Evolutionary conservation across 208 protist species (phyloP).

Genomic region (Acanthamoeba triangularis): DNA sequence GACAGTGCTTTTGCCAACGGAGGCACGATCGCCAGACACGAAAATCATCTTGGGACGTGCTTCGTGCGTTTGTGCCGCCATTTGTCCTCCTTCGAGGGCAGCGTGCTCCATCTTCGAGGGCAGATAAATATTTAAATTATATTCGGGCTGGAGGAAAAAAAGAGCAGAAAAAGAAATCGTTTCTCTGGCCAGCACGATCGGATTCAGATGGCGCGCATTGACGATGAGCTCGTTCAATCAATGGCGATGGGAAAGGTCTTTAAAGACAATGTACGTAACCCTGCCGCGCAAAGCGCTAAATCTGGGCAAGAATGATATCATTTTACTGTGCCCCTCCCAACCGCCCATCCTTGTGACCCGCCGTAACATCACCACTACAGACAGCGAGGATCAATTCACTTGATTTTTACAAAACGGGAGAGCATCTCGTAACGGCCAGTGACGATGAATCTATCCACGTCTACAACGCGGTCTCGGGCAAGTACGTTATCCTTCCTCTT

Average conservation of each 20-base stretch:
- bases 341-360: background rate
- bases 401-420: conserved; percentile 83
- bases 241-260: conserved; percentile 84
- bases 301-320: no score
- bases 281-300: no score
- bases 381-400: conserved; percentile 82
- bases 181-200: background rate
- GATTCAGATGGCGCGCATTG: conserved; percentile 50
- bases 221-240: conserved; percentile 58
- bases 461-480: conserved; percentile 84
- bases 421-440: conserved; percentile 83
- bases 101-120: no score
- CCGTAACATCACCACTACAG: background rate
- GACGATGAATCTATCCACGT: conserved; percentile 87
- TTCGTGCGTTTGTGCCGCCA: background rate
- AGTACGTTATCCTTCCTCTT: conserved; percentile 55
- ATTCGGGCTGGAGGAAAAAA: no score
- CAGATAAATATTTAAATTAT: no score
- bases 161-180: background rate
- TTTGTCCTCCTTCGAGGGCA: no score
- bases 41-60: background rate
- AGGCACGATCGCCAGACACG: conserved; percentile 17
- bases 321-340: no score
- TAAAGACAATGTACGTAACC: conserved; percentile 79
- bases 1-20: conserved; percentile 61